Percentiles rank a stretch among this genome's conserved stretches.
These are phyloP conservation scores for Globisporangium paddicum DNA, from an alignment of 352 stramenopile genomes.

Conservation along the genomic window DNA sequence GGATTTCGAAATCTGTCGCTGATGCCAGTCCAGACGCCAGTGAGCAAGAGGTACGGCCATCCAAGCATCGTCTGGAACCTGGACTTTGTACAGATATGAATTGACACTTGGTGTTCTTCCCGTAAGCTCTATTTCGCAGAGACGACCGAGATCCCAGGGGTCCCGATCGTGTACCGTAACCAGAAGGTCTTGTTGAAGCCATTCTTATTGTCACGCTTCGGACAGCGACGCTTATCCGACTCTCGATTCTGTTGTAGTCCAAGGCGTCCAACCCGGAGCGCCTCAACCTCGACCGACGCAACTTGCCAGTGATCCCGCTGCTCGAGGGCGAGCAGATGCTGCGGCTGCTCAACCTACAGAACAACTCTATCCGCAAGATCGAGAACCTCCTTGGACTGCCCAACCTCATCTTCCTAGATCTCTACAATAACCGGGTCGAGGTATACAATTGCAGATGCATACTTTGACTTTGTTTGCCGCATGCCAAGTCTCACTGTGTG, in stretches of 20 bases:
- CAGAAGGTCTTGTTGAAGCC: no score
- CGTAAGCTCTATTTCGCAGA: conserved; percentile 70
- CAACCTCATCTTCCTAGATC: conserved; percentile 91
- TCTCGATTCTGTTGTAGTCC: conserved; percentile 26
- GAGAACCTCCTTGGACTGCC: conserved; percentile 79
- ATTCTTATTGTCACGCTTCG: no score
- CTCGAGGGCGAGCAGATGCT: conserved; percentile 89
- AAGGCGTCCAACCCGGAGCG: conserved; percentile 73
- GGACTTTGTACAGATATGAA: not conserved
- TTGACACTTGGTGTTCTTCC: not conserved
- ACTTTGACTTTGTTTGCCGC: not conserved
- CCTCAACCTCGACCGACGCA: conserved; percentile 87
- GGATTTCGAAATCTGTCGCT: not conserved
- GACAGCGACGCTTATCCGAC: no score
- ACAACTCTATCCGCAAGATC: conserved; percentile 87
- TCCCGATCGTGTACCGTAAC: conserved; percentile 70
- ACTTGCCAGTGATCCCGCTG: conserved; percentile 71
- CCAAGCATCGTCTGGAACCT: no score
- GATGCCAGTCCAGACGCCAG: conserved; percentile 16
- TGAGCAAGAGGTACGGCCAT: conserved; percentile 55
- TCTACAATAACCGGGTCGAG: conserved; percentile 92
- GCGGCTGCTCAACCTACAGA: conserved; percentile 89
- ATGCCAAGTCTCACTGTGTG: not conserved
- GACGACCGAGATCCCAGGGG: conserved; percentile 54
- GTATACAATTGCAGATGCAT: conserved; percentile 16